These are phyloP conservation scores for Populus ilicifolia DNA, from an alignment of 345 rosid genomes.

Conservation along the genomic window DNA sequence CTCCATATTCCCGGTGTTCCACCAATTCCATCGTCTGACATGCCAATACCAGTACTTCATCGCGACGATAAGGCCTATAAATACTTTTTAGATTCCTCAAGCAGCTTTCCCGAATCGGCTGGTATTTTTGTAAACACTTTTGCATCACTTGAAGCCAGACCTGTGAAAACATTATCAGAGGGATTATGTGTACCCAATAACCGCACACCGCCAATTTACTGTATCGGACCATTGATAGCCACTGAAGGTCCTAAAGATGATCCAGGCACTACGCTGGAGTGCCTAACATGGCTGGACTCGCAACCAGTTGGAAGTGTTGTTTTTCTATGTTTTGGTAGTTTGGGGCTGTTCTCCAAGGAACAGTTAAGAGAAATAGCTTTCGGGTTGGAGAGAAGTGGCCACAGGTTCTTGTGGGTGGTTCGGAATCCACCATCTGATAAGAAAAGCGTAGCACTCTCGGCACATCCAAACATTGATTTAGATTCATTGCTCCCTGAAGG, in stretches of 20 bases:
- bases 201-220: constrained; percentile 38
- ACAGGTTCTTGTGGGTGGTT: constrained; percentile 51
- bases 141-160: constrained; percentile 46
- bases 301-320: constrained; percentile 39
- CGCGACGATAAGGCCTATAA: constrained; percentile 15
- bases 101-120: neutral
- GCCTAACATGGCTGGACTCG: constrained; percentile 41
- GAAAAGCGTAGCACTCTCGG: constrained; percentile 4
- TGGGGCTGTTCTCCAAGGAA: constrained; percentile 30
- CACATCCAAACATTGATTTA: constrained; percentile 10
- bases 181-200: constrained; percentile 38
- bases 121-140: constrained; percentile 59
- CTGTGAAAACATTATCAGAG: constrained; percentile 30
- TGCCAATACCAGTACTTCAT: constrained; percentile 18
- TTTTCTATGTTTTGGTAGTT: constrained; percentile 45
- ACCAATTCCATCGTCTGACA: constrained; percentile 12
- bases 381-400: constrained; percentile 42
- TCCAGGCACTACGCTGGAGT: neutral
- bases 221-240: constrained; percentile 53
- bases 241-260: neutral
- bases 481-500: constrained; percentile 32
- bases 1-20: constrained; percentile 32
- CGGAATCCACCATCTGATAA: constrained; percentile 29
- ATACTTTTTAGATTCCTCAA: constrained; percentile 3
- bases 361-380: constrained; percentile 45